Conservation (phyloP, 2,329 filamentous ascomycete genomes). For the Grosmannia serpens region DNA sequence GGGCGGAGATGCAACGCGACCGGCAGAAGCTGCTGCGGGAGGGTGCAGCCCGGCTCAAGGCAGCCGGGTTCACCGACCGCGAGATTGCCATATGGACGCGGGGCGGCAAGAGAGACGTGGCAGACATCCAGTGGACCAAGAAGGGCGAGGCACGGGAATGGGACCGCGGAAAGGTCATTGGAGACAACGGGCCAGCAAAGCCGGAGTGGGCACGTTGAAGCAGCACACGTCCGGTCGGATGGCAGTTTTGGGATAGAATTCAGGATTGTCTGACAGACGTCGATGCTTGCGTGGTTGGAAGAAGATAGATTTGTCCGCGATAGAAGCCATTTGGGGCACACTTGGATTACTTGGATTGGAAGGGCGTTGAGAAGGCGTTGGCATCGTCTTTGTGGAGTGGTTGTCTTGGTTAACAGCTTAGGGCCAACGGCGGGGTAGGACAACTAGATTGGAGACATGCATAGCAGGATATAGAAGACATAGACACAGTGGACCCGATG, state of each 20-base stretch:
- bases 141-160: constrained; percentile 52
- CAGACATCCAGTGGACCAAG: constrained; percentile 62
- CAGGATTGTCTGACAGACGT: neutral
- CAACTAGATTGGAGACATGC: neutral
- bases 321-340: neutral
- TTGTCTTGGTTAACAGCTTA: neutral
- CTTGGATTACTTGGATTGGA: neutral
- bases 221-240: neutral
- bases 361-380: neutral
- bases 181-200: constrained; percentile 8
- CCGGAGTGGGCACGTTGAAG: constrained; percentile 10
- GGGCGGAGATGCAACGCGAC: constrained; percentile 31
- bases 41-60: constrained; percentile 63
- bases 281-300: no score
- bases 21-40: constrained; percentile 66
- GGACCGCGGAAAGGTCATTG: constrained; percentile 40
- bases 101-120: constrained; percentile 46
- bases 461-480: neutral
- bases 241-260: neutral
- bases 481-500: neutral
- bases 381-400: no score
- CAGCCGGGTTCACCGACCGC: constrained; percentile 67
- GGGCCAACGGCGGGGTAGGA: neutral
- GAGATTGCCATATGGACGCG: constrained; percentile 62
- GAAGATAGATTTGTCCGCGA: neutral